Percentiles rank a stretch among this genome's conserved stretches.
Evolutionary conservation across 495 filamentous ascomycete species (phyloP).

Genomic region (Cairneyella variabilis): DNA sequence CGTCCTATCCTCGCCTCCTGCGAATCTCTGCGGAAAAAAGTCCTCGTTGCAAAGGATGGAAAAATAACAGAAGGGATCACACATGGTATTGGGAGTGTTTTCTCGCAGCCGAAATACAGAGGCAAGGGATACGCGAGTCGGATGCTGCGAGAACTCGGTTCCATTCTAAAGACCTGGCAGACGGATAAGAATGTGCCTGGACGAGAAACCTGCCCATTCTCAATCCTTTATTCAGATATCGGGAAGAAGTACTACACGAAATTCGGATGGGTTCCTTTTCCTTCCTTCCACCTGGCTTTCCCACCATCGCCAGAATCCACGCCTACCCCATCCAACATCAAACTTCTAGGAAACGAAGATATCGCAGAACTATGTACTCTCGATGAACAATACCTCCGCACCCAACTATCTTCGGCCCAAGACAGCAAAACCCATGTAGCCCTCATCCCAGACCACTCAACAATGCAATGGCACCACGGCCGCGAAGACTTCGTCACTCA

Average conservation of each 20-base stretch:
- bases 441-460: conserved; percentile 66
- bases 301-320: conserved; percentile 33
- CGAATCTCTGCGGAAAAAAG: conserved; percentile 74
- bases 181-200: conserved; percentile 49
- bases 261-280: conserved; percentile 74
- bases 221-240: conserved; percentile 86
- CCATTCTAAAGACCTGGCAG: conserved; percentile 25
- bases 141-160: conserved; percentile 48
- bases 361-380: conserved; percentile 50
- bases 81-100: conserved; percentile 85
- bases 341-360: conserved; percentile 31
- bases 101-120: conserved; percentile 66
- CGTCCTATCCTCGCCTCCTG: conserved; percentile 74
- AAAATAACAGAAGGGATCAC: conserved; percentile 60
- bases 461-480: conserved; percentile 79
- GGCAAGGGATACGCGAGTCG: conserved; percentile 76
- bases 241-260: conserved; percentile 87
- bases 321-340: conserved; percentile 10
- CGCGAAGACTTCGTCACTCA: conserved; percentile 79
- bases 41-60: conserved; percentile 27
- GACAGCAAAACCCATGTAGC: conserved; percentile 51
- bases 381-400: conserved; percentile 51
- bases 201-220: conserved; percentile 22
- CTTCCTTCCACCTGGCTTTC: conserved; percentile 66
- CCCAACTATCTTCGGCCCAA: conserved; percentile 27